Percentiles rank a stretch among this genome's conserved stretches.
These are phyloP conservation scores for Barbarea vulgaris DNA, from an alignment of 345 rosid species.

Conservation along the genomic window DNA sequence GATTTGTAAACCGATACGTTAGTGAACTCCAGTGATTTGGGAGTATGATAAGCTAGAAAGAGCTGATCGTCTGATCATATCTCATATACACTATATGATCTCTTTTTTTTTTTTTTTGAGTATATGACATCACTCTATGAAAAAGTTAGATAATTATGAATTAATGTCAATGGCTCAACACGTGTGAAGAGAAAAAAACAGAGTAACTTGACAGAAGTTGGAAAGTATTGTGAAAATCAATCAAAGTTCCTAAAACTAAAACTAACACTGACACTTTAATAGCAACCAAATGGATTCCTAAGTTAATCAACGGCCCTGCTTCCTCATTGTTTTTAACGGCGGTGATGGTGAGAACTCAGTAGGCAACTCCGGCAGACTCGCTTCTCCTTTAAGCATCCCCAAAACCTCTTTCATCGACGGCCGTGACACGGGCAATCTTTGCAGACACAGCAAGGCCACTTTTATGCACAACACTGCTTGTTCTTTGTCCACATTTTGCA, in stretches of 20 bases:
- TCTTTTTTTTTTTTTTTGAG: too few species aligned
- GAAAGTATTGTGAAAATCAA: neutral
- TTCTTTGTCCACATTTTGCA: slow-evolving; percentile 60
- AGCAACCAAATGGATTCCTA: slow-evolving; percentile 8
- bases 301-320: slow-evolving; percentile 40
- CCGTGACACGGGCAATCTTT: slow-evolving; percentile 69
- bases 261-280: slow-evolving; percentile 4
- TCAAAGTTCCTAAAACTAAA: slow-evolving; percentile 5
- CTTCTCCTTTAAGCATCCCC: slow-evolving; percentile 70
- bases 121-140: too few species aligned
- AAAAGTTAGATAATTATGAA: neutral
- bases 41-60: too few species aligned
- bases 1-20: neutral
- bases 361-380: slow-evolving; percentile 69
- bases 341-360: slow-evolving; percentile 83
- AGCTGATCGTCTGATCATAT: too few species aligned
- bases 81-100: too few species aligned
- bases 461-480: slow-evolving; percentile 80
- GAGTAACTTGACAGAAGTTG: neutral
- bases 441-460: slow-evolving; percentile 83
- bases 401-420: slow-evolving; percentile 86
- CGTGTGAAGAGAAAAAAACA: neutral
- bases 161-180: neutral
- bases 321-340: slow-evolving; percentile 52
- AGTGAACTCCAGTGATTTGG: neutral